A percentile compares a stretch with the other conserved stretches of the same genome.
phyloP scores from a whole-genome alignment of 2,329 filamentous ascomycete genomes.

The Ophiostoma sp. region DNA sequence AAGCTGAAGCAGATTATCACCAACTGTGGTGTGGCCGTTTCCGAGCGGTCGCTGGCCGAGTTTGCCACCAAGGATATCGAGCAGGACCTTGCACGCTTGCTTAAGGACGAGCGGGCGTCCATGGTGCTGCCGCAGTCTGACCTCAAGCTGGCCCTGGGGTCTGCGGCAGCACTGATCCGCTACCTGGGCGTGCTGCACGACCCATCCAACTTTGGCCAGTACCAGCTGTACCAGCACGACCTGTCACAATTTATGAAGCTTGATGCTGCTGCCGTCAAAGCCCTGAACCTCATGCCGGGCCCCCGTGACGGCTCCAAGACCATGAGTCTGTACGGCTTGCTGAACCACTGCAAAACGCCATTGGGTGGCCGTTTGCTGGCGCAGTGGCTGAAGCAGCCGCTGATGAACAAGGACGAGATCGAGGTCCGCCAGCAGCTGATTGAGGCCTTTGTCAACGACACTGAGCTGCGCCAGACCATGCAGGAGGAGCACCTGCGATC shows the following conservation, averaged over 20 bases:
- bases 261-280: conserved; percentile 87
- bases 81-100: conserved; percentile 79
- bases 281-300: conserved; percentile 94
- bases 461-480: conserved; percentile 88
- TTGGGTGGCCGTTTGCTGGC: conserved; percentile 83
- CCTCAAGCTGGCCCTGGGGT: conserved; percentile 91
- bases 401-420: conserved; percentile 84
- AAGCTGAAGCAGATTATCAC: conserved; percentile 87
- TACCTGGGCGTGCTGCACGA: conserved; percentile 90
- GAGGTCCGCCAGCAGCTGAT: conserved; percentile 89
- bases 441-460: conserved; percentile 89
- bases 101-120: conserved; percentile 78
- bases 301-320: conserved; percentile 91
- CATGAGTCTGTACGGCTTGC: conserved; percentile 89
- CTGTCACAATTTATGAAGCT: conserved; percentile 97
- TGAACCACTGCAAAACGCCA: conserved; percentile 97
- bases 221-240: conserved; percentile 95
- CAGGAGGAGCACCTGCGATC: conserved; percentile 92
- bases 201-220: conserved; percentile 91
- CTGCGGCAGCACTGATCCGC: conserved; percentile 87
- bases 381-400: conserved; percentile 95
- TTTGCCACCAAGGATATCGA: conserved; percentile 91
- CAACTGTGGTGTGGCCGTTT: conserved; percentile 84
- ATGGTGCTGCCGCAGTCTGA: conserved; percentile 78
- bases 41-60: conserved; percentile 69